Percentiles rank a stretch among this genome's conserved stretches.
Evolutionary conservation across 345 rosid genomes (phyloP).

Genomic region (Eucalyptus melliodora): DNA sequence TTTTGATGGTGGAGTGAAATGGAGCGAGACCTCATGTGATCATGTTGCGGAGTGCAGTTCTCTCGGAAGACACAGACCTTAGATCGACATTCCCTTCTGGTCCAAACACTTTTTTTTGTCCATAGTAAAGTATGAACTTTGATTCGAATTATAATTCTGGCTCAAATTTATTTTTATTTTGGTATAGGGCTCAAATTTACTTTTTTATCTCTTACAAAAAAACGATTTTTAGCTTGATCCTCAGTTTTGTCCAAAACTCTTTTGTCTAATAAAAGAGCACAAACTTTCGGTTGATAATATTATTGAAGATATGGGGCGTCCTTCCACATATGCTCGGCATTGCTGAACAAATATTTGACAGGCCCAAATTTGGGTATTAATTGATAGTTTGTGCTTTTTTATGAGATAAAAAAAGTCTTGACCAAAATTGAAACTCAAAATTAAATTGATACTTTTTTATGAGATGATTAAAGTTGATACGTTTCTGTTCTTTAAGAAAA

Average conservation of each 20-base stretch:
- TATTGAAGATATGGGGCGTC: accelerated
- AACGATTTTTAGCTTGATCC: not conserved
- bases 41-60: not conserved
- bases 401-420: not conserved
- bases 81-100: not conserved
- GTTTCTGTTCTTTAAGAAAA: not conserved
- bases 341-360: accelerated
- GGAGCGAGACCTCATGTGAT: not conserved
- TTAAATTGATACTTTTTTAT: not conserved
- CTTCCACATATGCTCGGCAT: accelerated
- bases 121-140: not conserved
- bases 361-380: accelerated
- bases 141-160: not conserved
- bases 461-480: not conserved
- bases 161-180: not conserved
- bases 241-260: accelerated
- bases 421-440: not conserved
- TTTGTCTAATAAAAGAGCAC: accelerated
- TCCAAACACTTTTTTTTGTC: not conserved
- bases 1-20: not conserved
- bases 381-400: not conserved
- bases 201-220: accelerated
- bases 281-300: accelerated
- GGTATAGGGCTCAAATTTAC: not conserved
- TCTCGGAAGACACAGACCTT: not conserved